A percentile compares a stretch with the other conserved stretches of the same genome.
Conservation (phyloP, 495 filamentous ascomycete species). For the Aspergillus hancockii region DNA sequence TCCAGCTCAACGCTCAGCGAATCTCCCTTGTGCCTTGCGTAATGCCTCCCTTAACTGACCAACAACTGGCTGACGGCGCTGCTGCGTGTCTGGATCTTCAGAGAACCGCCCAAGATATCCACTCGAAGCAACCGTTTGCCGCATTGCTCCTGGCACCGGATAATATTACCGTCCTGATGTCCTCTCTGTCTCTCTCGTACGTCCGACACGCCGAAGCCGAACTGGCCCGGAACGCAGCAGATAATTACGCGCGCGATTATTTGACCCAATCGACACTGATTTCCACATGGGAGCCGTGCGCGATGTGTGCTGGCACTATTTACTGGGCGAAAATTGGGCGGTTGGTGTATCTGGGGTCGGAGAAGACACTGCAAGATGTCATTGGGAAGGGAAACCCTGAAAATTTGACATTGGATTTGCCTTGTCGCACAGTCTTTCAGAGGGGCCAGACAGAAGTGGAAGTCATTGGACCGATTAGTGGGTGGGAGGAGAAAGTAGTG, state of each 20-base stretch:
- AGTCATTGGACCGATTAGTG: conserved; percentile 48
- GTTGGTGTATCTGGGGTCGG: conserved; percentile 53
- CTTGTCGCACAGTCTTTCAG: conserved; percentile 46
- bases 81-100: conserved; percentile 43
- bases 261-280: conserved; percentile 52
- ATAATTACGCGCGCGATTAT: conserved; percentile 50
- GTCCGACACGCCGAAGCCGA: conserved; percentile 57
- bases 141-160: conserved; percentile 50
- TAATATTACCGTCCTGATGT: conserved; percentile 47
- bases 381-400: conserved; percentile 50
- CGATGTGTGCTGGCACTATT: conserved; percentile 51
- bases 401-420: conserved; percentile 55
- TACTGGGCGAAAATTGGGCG: conserved; percentile 60
- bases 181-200: conserved; percentile 53
- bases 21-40: too few relatives aligned
- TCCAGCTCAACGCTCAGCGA: neutral
- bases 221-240: conserved; percentile 51
- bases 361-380: conserved; percentile 44
- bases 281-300: conserved; percentile 59
- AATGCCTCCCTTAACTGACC: neutral
- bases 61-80: conserved; percentile 38
- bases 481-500: conserved; percentile 45
- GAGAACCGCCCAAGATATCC: conserved; percentile 36
- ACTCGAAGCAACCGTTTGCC: conserved; percentile 50
- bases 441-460: conserved; percentile 48